phyloP scores from a whole-genome alignment of 805 yeast species.

The Jamesozyma lodderae region DNA sequence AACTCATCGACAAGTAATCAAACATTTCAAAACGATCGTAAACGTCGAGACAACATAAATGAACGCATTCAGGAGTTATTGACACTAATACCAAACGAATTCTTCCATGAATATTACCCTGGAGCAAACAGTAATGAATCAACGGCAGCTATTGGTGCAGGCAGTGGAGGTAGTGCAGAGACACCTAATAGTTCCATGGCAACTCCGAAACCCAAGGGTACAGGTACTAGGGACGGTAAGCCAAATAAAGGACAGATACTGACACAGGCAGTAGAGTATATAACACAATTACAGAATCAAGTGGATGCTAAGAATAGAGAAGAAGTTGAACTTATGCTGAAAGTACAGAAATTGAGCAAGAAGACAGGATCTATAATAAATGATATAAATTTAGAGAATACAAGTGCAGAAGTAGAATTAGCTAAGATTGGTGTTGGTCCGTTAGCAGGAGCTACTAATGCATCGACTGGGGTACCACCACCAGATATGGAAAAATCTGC shows the following conservation, averaged over 20 bases:
- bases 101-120: constrained; percentile 34
- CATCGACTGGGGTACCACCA: neutral
- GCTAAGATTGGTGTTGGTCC: constrained; percentile 82
- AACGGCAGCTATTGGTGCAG: neutral
- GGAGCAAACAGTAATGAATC: constrained; percentile 6
- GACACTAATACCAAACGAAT: constrained; percentile 35
- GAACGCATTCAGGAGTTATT: constrained; percentile 48
- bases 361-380: constrained; percentile 35
- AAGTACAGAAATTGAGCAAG: constrained; percentile 45
- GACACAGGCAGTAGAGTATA: constrained; percentile 66
- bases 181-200: constrained; percentile 6
- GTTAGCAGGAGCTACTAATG: constrained; percentile 33
- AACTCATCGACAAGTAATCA: constrained; percentile 14
- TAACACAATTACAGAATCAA: constrained; percentile 53
- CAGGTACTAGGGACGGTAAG: constrained; percentile 74
- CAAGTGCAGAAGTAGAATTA: constrained; percentile 72
- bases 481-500: neutral
- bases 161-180: neutral
- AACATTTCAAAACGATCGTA: constrained; percentile 32
- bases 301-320: constrained; percentile 72
- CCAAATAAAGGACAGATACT: constrained; percentile 80
- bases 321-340: constrained; percentile 64
- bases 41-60: constrained; percentile 48
- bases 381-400: constrained; percentile 42
- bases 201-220: constrained; percentile 30